Percentiles rank a stretch among this genome's conserved stretches.
Conservation (phyloP, 1,284 basidiomycete species). For the Tremellales sp. region DNA sequence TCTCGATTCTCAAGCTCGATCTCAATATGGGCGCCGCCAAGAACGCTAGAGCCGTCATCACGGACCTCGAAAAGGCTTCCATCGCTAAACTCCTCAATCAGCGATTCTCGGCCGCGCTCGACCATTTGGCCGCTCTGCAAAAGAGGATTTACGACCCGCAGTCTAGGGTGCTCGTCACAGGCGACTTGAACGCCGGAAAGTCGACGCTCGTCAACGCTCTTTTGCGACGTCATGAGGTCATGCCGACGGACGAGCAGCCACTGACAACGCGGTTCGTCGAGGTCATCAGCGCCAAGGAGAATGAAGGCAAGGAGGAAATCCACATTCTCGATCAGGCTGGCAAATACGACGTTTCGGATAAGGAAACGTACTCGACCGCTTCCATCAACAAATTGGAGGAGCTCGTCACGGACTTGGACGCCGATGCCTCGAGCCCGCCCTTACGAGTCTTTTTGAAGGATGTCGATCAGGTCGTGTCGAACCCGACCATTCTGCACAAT, state of each 20-base stretch:
- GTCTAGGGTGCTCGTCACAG: conserved; percentile 97
- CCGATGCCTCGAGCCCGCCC: conserved; percentile 62
- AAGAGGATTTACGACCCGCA: conserved; percentile 85
- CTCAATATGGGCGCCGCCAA: conserved; percentile 80
- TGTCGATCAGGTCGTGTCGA: conserved; percentile 63
- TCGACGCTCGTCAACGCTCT: conserved; percentile 97
- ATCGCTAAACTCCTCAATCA: conserved; percentile 90
- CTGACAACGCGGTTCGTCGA: conserved; percentile 97
- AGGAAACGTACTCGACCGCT: conserved; percentile 69
- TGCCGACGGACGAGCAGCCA: conserved; percentile 98
- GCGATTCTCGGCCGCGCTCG: conserved; percentile 69
- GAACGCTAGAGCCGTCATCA: conserved; percentile 74
- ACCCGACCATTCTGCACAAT: conserved; percentile 86
- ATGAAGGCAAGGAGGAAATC: conserved; percentile 52
- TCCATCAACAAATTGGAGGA: conserved; percentile 69
- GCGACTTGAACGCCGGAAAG: conserved; percentile 97
- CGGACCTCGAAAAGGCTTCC: conserved; percentile 84
- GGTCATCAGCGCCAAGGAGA: conserved; percentile 87
- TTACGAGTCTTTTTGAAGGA: conserved; percentile 74
- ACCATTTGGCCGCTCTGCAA: conserved; percentile 80
- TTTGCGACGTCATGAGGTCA: conserved; percentile 71
- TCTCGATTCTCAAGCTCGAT: conserved; percentile 84
- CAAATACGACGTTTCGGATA: conserved; percentile 68
- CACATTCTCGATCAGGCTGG: conserved; percentile 53
- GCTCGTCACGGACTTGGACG: conserved; percentile 67